Evolutionary conservation across 371 early-diverging fungal genomes (phyloP).

Genomic region (Mortierella sp.): DNA sequence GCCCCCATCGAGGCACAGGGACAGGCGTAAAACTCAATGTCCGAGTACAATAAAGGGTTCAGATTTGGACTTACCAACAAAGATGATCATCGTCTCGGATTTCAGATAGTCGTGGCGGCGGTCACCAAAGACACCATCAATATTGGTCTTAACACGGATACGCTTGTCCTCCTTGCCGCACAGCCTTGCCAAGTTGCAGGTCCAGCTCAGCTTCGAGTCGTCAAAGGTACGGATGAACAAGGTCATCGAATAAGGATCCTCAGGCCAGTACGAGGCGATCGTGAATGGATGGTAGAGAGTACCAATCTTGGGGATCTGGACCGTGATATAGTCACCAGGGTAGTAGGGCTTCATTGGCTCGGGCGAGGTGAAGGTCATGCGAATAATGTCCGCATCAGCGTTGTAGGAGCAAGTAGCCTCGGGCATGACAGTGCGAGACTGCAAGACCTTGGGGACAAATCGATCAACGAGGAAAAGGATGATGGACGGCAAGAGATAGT

Average conservation of each 20-base stretch:
- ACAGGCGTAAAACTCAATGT: too few species aligned
- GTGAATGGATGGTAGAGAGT: conserved; percentile 47
- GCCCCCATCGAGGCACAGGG: too few species aligned
- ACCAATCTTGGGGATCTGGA: conserved; percentile 34
- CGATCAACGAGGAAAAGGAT: conserved; percentile 48
- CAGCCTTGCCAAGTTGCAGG: conserved; percentile 21
- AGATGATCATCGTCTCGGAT: conserved; percentile 37
- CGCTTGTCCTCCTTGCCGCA: conserved; percentile 46
- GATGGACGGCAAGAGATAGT: conserved; percentile 39
- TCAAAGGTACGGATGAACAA: conserved; percentile 38
- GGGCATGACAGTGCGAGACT: conserved; percentile 34
- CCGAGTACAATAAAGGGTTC: too few species aligned
- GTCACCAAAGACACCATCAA: conserved; percentile 52
- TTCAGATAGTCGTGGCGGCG: conserved; percentile 47
- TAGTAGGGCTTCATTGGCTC: conserved; percentile 51
- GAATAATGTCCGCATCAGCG: conserved; percentile 42
- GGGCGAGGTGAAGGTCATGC: conserved; percentile 30
- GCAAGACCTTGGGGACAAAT: conserved; percentile 48
- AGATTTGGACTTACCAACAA: too few species aligned
- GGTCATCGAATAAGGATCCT: conserved; percentile 47
- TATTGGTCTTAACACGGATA: conserved; percentile 28
- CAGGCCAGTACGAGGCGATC: conserved; percentile 50
- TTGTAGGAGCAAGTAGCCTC: conserved; percentile 43
- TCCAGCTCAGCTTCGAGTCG: conserved; percentile 39
- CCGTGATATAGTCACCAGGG: conserved; percentile 40